Conservation (phyloP, 1,284 basidiomycete genomes). For the Taiwanofungus camphoratus region DNA sequence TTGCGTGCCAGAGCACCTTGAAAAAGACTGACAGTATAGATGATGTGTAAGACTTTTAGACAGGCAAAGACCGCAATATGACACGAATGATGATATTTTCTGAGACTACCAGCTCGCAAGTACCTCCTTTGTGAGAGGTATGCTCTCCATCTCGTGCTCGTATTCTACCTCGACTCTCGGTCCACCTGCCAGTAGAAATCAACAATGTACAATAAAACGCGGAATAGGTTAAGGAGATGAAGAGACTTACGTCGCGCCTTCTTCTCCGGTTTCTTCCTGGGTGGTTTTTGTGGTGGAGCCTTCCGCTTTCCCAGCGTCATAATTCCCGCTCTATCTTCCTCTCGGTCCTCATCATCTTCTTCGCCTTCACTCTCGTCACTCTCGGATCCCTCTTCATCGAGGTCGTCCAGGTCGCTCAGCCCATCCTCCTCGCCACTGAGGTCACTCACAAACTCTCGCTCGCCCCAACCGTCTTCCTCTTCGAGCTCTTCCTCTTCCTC, state of each 20-base stretch:
- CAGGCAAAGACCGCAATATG: too few species aligned
- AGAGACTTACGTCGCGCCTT: conserved; percentile 49
- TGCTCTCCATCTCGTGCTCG: conserved; percentile 82
- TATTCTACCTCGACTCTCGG: conserved; percentile 93
- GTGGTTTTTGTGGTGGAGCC: conserved; percentile 36
- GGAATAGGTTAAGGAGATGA: too few species aligned
- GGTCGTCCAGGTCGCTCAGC: conserved; percentile 74
- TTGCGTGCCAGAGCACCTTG: too few species aligned
- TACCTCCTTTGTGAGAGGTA: conserved; percentile 52
- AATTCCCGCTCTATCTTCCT: conserved; percentile 25
- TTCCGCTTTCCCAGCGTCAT: conserved; percentile 65
- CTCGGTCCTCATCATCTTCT: conserved; percentile 27
- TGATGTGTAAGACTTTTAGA: too few species aligned
- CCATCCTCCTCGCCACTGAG: conserved; percentile 63
- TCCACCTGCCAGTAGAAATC: conserved; percentile 41
- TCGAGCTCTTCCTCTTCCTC: conserved; percentile 52
- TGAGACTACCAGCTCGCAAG: conserved; percentile 60
- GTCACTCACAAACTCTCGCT: conserved; percentile 85
- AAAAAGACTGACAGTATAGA: conserved; percentile 1
- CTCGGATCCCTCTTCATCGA: conserved; percentile 39
- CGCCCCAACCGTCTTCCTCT: conserved; percentile 63
- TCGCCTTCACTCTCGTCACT: conserved; percentile 26
- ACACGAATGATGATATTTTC: too few species aligned
- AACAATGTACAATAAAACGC: conserved; percentile 14
- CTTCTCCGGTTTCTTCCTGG: conserved; percentile 50